phyloP scores from a whole-genome alignment of 305 asterid species.

The Rubia peregrina region DNA sequence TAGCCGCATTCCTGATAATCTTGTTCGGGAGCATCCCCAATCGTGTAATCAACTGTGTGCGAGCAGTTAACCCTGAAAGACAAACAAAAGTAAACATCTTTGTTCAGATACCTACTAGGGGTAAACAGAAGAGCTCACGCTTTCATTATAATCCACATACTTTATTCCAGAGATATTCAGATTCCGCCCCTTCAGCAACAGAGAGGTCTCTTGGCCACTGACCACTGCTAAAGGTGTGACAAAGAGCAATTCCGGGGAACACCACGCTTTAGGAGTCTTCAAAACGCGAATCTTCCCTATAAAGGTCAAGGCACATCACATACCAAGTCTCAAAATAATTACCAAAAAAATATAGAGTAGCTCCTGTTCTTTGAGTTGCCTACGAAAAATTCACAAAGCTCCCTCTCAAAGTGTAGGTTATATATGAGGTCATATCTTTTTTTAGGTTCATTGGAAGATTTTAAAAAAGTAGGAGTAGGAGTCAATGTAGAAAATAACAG shows the following conservation, averaged over 20 bases:
- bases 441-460: too few species aligned
- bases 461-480: not conserved
- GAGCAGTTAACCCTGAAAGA: conserved; percentile 69
- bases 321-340: not conserved
- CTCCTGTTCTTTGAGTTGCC: not conserved
- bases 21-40: conserved; percentile 27
- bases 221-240: conserved; percentile 81
- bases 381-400: too few species aligned
- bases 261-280: conserved; percentile 44
- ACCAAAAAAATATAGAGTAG: not conserved
- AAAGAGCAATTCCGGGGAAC: conserved; percentile 48
- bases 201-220: conserved; percentile 62
- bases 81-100: conserved; percentile 7
- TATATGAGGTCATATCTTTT: too few species aligned
- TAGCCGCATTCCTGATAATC: conserved; percentile 28
- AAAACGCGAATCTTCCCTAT: conserved; percentile 52
- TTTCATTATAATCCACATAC: conserved; percentile 29
- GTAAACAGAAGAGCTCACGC: conserved; percentile 5
- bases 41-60: conserved; percentile 35
- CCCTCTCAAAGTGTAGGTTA: too few species aligned
- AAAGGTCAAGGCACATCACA: not conserved
- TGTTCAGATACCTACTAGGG: conserved; percentile 7
- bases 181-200: conserved; percentile 52
- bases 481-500: not conserved
- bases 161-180: conserved; percentile 46